A percentile compares a stretch with the other conserved stretches of the same genome.
Evolutionary conservation across 2,329 filamentous ascomycete genomes (phyloP).

Genomic region (Trichoderma endophyticum): DNA sequence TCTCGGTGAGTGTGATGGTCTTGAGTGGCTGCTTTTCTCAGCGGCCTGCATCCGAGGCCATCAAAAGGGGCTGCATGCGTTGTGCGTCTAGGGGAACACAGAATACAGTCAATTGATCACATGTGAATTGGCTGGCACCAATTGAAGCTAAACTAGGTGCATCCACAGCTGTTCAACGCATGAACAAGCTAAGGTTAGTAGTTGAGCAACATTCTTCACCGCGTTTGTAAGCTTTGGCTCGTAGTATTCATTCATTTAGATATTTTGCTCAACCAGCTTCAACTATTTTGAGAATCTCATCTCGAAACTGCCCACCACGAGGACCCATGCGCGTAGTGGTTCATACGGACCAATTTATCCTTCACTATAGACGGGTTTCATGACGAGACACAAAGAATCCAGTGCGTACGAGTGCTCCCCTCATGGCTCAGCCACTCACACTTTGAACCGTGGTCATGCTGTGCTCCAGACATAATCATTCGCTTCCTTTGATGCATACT

Average conservation of each 20-base stretch:
- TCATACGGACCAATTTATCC: background rate
- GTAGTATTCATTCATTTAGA: background rate
- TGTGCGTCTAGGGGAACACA: background rate
- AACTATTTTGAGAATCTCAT: background rate
- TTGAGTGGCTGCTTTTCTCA: background rate
- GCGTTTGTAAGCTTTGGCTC: background rate
- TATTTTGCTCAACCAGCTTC: background rate
- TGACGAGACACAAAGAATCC: background rate
- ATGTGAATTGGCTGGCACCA: background rate
- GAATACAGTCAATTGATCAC: background rate
- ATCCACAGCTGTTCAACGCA: background rate
- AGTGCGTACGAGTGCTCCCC: background rate
- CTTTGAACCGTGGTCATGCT: background rate
- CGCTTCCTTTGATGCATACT: background rate
- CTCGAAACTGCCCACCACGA: background rate
- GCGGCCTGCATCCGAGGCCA: background rate
- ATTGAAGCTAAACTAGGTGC: background rate
- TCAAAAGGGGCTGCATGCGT: background rate
- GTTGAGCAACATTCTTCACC: background rate
- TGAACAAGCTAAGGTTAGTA: background rate
- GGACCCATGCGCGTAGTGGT: background rate
- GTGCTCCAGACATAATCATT: background rate
- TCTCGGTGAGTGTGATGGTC: conserved; percentile 1
- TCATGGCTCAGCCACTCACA: background rate
- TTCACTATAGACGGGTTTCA: background rate